Evolutionary conservation across 164 flowering plant genomes (phyloP).

Genomic region (Macadamia tetraphylla): DNA sequence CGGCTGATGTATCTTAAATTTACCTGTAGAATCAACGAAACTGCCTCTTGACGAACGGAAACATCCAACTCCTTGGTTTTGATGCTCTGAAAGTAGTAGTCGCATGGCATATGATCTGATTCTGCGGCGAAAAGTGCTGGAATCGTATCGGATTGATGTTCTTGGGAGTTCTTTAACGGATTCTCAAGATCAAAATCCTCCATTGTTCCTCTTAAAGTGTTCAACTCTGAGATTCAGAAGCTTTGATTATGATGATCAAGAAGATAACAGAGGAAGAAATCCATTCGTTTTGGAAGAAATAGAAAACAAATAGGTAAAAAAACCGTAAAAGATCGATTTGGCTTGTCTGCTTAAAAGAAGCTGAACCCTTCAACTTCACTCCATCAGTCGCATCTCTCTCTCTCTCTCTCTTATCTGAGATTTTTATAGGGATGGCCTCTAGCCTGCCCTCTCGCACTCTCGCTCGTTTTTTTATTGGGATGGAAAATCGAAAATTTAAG

Average conservation of each 20-base stretch:
- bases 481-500: slow-evolving; percentile 4
- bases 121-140: slow-evolving; percentile 40
- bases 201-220: neutral
- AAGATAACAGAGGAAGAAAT: neutral
- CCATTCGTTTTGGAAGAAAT: slow-evolving; percentile 1
- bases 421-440: no score
- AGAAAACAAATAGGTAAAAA: neutral
- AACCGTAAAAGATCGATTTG: neutral
- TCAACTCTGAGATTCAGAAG: neutral
- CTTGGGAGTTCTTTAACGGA: slow-evolving; percentile 33
- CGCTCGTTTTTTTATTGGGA: slow-evolving; percentile 11
- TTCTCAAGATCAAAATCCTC: slow-evolving; percentile 65
- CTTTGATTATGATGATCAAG: neutral
- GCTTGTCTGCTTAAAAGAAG: slow-evolving; percentile 13
- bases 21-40: slow-evolving; percentile 45
- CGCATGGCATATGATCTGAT: slow-evolving; percentile 54
- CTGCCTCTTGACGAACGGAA: slow-evolving; percentile 29
- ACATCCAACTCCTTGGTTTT: slow-evolving; percentile 12
- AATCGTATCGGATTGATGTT: slow-evolving; percentile 18
- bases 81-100: slow-evolving; percentile 14
- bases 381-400: slow-evolving; percentile 1
- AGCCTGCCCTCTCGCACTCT: no score
- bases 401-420: slow-evolving; percentile 1
- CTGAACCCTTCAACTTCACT: slow-evolving; percentile 16
- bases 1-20: neutral